A percentile compares a stretch with the other conserved stretches of the same genome.
These are phyloP conservation scores for Xenosphaeropsis pyriputrescens DNA, from an alignment of 2,329 filamentous ascomycete species.

Conservation along the genomic window DNA sequence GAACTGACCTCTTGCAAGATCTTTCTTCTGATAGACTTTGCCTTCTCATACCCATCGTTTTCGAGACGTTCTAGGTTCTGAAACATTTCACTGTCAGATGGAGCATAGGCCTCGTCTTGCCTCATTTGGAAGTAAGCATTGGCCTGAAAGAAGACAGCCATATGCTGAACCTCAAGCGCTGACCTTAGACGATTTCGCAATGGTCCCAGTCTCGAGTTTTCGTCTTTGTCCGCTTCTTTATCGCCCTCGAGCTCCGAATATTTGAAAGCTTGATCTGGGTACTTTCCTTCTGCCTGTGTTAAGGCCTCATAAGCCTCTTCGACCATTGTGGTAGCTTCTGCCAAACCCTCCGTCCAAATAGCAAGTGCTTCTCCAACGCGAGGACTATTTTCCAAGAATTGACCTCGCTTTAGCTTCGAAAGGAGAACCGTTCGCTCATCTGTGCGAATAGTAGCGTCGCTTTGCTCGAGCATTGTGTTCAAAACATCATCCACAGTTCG, in stretches of 20 bases:
- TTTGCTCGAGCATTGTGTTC: slow-evolving; percentile 82
- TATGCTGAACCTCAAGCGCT: slow-evolving; percentile 68
- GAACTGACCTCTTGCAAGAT: slow-evolving; percentile 45
- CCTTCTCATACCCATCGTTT: slow-evolving; percentile 57
- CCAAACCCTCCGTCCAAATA: slow-evolving; percentile 49
- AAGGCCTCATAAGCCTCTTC: slow-evolving; percentile 50
- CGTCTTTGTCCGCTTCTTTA: slow-evolving; percentile 1
- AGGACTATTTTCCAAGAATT: slow-evolving; percentile 64
- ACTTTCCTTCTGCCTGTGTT: slow-evolving; percentile 21
- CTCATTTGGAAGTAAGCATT: slow-evolving; percentile 79
- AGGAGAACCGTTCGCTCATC: slow-evolving; percentile 56
- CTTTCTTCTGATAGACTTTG: slow-evolving; percentile 65
- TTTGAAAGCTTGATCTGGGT: slow-evolving; percentile 18
- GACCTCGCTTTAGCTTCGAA: slow-evolving; percentile 53
- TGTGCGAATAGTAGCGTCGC: slow-evolving; percentile 47
- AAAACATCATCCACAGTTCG: slow-evolving; percentile 78
- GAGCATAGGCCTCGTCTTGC: slow-evolving; percentile 46
- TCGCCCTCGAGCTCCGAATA: not conserved
- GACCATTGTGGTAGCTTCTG: slow-evolving; percentile 36
- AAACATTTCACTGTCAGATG: slow-evolving; percentile 53
- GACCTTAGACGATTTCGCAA: slow-evolving; percentile 52
- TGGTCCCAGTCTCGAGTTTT: slow-evolving; percentile 31
- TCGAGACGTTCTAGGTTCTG: slow-evolving; percentile 54
- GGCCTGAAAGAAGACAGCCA: slow-evolving; percentile 70
- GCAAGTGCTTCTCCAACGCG: slow-evolving; percentile 50